Base-by-base conservation (phyloP, 225 moss, liverwort and hornwort genomes). In the Sphagnum contortum region DNA sequence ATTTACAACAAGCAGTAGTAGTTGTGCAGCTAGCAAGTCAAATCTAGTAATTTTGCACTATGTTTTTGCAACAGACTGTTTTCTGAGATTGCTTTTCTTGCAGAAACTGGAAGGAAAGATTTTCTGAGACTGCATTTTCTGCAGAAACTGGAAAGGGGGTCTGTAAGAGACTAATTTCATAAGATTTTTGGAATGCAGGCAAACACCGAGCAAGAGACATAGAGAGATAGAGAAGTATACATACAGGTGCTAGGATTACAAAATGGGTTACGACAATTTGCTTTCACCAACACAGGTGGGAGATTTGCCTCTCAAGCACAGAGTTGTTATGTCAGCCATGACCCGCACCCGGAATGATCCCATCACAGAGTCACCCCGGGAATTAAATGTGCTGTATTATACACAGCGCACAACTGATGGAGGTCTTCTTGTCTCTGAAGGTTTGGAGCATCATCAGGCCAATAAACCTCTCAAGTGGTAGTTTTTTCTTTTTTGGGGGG, bases 281-380 rank as follows among this genome's bases (percentile, higher is more conserved):
- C 47, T 77, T 29, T 69, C 68, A 3, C 77, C 69, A 3, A 56
- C 64, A 10, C 11, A 68, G 47, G 44, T 12, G 6, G 72, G 72
- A 3, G 5, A 45, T 4, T 1, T 72, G 54, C 14, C 9, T 29
- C 69, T 81, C 49, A 81, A 77, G 55, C 63, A 77, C 49, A 56
- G 81, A 29, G 81, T 81, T 63, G 77, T 69, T 12, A 77, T 81
- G 81, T 69, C 77, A 3, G 50, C 81, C 2, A 69, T 81, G 66
- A 81, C 81, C 6, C 74, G 81, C 52, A 71, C 77, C 7, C 74
- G 81, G 5, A 77, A 74, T 60, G 74, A 81, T 71, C 74, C 74
- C n/a, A 63, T 57, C 45, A 81, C 77, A 1, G 81, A 81, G 55
- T 61, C 74, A 4, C 77, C 81, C 5, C 57, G 66, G 8, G 74